Evolutionary conservation across 768 basidiomycete species (phyloP).

Genomic region (Suillus sp.): DNA sequence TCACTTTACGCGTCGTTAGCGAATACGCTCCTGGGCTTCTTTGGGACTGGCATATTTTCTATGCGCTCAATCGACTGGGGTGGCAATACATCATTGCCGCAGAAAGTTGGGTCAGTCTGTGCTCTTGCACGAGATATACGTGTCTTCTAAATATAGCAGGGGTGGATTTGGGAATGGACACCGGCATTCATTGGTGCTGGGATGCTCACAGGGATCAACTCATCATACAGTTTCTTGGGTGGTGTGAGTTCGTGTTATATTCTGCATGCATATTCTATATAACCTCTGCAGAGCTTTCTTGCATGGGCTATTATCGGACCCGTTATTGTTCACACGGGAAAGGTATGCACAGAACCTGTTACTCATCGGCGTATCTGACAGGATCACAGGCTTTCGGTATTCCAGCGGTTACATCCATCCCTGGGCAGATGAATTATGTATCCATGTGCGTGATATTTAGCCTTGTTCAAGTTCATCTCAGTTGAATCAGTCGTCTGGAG

Average conservation of each 20-base stretch:
- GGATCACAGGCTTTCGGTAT: conserved; percentile 22
- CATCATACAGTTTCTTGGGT: conserved; percentile 53
- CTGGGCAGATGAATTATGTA: conserved; percentile 29
- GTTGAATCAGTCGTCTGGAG: conserved; percentile 13
- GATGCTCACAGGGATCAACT: conserved; percentile 58
- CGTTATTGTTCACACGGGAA: conserved; percentile 51
- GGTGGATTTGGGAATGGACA: conserved; percentile 35
- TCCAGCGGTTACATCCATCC: conserved; percentile 14
- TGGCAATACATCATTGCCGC: conserved; percentile 59
- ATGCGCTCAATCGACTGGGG: conserved; percentile 59
- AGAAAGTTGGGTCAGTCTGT: conserved; percentile 56
- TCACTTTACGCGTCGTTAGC: conserved; percentile 54
- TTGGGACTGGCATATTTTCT: conserved; percentile 67
- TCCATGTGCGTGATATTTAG: conserved; percentile 18
- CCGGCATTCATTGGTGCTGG: conserved; percentile 64
- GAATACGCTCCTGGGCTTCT: conserved; percentile 62
- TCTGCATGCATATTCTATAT: conserved; percentile 9
- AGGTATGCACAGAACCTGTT: conserved; percentile 8
- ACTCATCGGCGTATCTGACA: neutral
- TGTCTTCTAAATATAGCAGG: conserved; percentile 23
- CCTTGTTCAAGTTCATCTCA: neutral
- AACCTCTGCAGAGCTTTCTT: conserved; percentile 45
- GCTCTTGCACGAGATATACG: neutral
- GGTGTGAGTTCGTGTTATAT: conserved; percentile 37
- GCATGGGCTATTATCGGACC: conserved; percentile 68